These are phyloP conservation scores for Magnaporthiopsis rhizophila DNA, from an alignment of 2,329 filamentous ascomycete genomes.

Conservation along the genomic window DNA sequence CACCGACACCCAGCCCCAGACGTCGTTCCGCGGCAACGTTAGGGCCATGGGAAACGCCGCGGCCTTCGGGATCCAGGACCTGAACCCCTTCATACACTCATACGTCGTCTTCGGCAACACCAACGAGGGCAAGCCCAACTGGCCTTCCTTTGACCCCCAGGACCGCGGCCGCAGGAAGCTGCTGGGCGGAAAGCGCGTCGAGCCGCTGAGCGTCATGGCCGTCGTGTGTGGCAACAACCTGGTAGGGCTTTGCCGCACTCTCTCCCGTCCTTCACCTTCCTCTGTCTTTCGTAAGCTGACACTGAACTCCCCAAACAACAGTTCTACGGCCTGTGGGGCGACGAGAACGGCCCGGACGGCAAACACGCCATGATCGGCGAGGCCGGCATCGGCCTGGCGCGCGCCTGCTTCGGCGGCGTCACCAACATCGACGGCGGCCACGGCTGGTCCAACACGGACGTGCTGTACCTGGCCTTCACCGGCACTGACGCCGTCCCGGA, in stretches of 20 bases:
- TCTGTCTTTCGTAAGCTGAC: background rate
- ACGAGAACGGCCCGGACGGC: slow-evolving; percentile 40
- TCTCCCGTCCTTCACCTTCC: background rate
- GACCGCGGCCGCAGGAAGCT: slow-evolving; percentile 14
- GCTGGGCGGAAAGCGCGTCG: slow-evolving; percentile 19
- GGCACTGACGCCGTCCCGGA: slow-evolving; percentile 50
- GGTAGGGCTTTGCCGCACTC: slow-evolving; percentile 16
- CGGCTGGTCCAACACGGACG: slow-evolving; percentile 49
- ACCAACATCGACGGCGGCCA: slow-evolving; percentile 40
- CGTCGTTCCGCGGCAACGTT: slow-evolving; percentile 33
- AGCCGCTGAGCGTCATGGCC: slow-evolving; percentile 44
- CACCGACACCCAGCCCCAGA: slow-evolving; percentile 31
- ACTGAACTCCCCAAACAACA: slow-evolving; percentile 11
- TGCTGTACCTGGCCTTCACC: slow-evolving; percentile 54
- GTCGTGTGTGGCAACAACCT: slow-evolving; percentile 44
- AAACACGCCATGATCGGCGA: slow-evolving; percentile 34
- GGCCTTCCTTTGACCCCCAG: slow-evolving; percentile 32
- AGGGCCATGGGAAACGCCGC: slow-evolving; percentile 22
- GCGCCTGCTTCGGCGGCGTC: slow-evolving; percentile 37
- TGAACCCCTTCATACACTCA: slow-evolving; percentile 43
- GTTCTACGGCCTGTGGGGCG: slow-evolving; percentile 46
- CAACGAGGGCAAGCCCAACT: slow-evolving; percentile 21
- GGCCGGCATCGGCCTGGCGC: slow-evolving; percentile 37
- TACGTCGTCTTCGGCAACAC: slow-evolving; percentile 47
- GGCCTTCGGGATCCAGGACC: slow-evolving; percentile 29